phyloP scores from a whole-genome alignment of 2,329 filamentous ascomycete species.

The Trichophyton benhamiae region DNA sequence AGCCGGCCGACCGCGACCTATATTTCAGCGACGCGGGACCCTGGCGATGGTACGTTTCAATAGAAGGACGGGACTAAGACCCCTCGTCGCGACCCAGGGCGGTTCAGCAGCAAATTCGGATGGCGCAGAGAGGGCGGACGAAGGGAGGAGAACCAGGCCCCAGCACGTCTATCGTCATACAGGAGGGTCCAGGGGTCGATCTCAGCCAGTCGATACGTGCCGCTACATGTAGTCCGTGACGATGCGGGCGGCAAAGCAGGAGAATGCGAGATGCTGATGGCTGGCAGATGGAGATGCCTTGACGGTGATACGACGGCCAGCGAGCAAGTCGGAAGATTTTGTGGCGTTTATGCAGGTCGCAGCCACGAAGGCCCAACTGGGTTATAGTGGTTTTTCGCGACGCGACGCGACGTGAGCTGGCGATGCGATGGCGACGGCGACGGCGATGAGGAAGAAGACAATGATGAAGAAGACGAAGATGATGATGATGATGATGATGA shows the following conservation, averaged over 20 bases:
- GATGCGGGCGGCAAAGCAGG: background rate
- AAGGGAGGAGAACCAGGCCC: background rate
- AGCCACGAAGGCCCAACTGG: background rate
- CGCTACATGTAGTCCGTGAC: background rate
- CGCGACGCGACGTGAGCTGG: background rate
- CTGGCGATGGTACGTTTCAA: background rate
- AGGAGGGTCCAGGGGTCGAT: background rate
- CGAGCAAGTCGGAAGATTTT: background rate
- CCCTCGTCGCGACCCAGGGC: background rate
- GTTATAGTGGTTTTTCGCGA: background rate
- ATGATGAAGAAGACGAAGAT: too few species aligned
- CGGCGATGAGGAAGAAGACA: too few species aligned
- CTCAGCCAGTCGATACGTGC: conserved; percentile 1
- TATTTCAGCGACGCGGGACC: background rate
- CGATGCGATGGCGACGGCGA: too few species aligned
- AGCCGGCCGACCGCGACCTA: background rate
- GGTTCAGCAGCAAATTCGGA: background rate
- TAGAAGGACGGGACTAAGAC: background rate
- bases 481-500: too few species aligned
- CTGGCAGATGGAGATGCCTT: background rate
- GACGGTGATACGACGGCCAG: too few species aligned
- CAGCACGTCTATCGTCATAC: background rate
- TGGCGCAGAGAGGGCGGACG: background rate
- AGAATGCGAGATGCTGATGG: background rate
- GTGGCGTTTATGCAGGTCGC: background rate